A percentile compares a stretch with the other conserved stretches of the same genome.
Conservation (phyloP, 2,329 filamentous ascomycete genomes). For the Aciculosporium take region DNA sequence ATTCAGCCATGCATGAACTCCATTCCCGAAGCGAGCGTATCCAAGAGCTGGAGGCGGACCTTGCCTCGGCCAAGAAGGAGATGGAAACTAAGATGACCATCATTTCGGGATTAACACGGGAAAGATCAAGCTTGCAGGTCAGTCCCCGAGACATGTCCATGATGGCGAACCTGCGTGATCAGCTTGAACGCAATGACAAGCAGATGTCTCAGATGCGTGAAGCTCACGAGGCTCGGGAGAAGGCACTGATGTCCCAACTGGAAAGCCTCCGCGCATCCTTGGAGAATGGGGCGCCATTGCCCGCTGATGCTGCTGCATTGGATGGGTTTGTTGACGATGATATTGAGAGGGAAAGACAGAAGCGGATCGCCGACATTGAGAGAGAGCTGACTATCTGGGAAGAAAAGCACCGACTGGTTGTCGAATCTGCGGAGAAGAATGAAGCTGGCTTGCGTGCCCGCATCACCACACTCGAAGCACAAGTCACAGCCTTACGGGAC, state of each 20-base stretch:
- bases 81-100: conserved; percentile 96
- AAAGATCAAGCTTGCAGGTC: conserved; percentile 74
- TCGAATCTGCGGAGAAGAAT: conserved; percentile 56
- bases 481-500: conserved; percentile 39
- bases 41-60: conserved; percentile 74
- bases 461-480: conserved; percentile 56
- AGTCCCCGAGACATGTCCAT: conserved; percentile 85
- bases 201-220: conserved; percentile 63
- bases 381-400: conserved; percentile 63
- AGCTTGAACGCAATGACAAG: conserved; percentile 74
- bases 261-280: conserved; percentile 48
- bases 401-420: conserved; percentile 54
- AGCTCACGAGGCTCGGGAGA: conserved; percentile 57
- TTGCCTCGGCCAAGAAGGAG: conserved; percentile 74
- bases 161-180: conserved; percentile 72
- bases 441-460: conserved; percentile 60
- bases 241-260: conserved; percentile 58
- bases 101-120: conserved; percentile 84
- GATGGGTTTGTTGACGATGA: conserved; percentile 19
- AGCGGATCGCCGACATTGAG: conserved; percentile 51
- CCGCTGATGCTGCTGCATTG: conserved; percentile 8
- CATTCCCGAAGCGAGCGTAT: conserved; percentile 78
- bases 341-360: conserved; percentile 17
- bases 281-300: conserved; percentile 13
- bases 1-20: conserved; percentile 83